These are phyloP conservation scores for Cenchrus purpureus DNA, from an alignment of 176 grass and related monocot genomes.

Conservation along the genomic window DNA sequence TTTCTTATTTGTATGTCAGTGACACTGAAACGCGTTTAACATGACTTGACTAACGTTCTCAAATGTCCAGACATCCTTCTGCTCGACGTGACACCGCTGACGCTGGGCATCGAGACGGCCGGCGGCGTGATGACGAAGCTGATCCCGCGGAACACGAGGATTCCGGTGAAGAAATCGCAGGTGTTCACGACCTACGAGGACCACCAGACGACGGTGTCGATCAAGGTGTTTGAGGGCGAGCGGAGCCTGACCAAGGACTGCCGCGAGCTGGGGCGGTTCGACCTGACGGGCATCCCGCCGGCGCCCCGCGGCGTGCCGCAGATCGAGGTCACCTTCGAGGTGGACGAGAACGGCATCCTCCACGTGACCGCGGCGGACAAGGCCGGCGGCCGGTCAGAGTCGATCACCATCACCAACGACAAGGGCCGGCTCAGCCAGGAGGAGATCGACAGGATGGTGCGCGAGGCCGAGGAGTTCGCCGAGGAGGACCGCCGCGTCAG, in stretches of 20 bases:
- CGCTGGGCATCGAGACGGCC: constrained; percentile 48
- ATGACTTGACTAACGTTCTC: neutral
- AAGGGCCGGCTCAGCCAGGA: constrained; percentile 43
- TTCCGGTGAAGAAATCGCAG: constrained; percentile 43
- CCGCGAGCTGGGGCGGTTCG: constrained; percentile 70
- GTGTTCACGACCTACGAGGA: constrained; percentile 55
- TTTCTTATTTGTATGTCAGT: neutral
- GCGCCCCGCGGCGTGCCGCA: constrained; percentile 51
- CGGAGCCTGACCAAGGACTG: constrained; percentile 77
- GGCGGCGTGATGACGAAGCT: constrained; percentile 55
- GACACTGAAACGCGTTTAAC: neutral
- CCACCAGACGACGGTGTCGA: constrained; percentile 38
- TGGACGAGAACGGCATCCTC: constrained; percentile 42
- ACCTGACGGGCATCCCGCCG: constrained; percentile 71
- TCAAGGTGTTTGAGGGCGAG: constrained; percentile 53
- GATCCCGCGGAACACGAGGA: constrained; percentile 52
- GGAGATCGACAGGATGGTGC: constrained; percentile 53
- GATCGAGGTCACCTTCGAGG: constrained; percentile 46
- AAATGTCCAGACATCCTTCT: constrained; percentile 27
- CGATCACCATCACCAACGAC: constrained; percentile 38
- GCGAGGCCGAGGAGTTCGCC: constrained; percentile 47
- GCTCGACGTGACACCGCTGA: constrained; percentile 39
- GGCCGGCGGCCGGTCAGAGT: constrained; percentile 23
- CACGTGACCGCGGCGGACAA: constrained; percentile 41
- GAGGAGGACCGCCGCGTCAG: constrained; percentile 32